phyloP scores from a whole-genome alignment of 352 stramenopile species.

The Phytophthora syringae region DNA sequence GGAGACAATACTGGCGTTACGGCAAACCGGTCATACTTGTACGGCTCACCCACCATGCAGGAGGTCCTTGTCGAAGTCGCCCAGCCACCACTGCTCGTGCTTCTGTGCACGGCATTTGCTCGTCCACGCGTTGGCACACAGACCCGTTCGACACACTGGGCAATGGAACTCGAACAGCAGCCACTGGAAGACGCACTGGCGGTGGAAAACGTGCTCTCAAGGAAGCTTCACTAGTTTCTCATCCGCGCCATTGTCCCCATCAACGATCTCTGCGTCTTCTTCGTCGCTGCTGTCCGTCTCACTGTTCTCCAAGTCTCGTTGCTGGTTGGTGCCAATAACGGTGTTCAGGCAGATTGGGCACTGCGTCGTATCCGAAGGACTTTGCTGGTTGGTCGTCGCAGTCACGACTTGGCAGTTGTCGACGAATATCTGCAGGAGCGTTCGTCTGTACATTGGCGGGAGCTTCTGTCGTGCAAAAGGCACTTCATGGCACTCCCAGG shows the following conservation, averaged over 20 bases:
- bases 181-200: constrained; percentile 74
- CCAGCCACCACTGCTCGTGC: constrained; percentile 62
- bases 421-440: constrained; percentile 63
- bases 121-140: constrained; percentile 49
- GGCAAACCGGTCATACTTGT: too few species aligned
- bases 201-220: constrained; percentile 68
- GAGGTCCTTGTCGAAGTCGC: constrained; percentile 52
- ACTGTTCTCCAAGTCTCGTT: not conserved
- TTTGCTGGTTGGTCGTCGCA: not conserved
- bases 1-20: too few species aligned
- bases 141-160: constrained; percentile 52
- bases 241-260: not conserved
- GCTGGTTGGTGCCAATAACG: not conserved
- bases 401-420: constrained; percentile 45
- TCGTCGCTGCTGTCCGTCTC: not conserved
- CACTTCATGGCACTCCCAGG: constrained; percentile 72
- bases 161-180: constrained; percentile 69
- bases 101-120: constrained; percentile 56
- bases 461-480: constrained; percentile 43
- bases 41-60: too few species aligned
- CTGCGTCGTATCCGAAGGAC: constrained; percentile 1
- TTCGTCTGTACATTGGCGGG: constrained; percentile 53
- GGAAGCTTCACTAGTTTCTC: constrained; percentile 43
- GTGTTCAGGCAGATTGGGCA: constrained; percentile 35
- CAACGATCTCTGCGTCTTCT: not conserved